A percentile compares a stretch with the other conserved stretches of the same genome.
Conservation (phyloP, 345 rosid species). For the Aurinia saxatilis region DNA sequence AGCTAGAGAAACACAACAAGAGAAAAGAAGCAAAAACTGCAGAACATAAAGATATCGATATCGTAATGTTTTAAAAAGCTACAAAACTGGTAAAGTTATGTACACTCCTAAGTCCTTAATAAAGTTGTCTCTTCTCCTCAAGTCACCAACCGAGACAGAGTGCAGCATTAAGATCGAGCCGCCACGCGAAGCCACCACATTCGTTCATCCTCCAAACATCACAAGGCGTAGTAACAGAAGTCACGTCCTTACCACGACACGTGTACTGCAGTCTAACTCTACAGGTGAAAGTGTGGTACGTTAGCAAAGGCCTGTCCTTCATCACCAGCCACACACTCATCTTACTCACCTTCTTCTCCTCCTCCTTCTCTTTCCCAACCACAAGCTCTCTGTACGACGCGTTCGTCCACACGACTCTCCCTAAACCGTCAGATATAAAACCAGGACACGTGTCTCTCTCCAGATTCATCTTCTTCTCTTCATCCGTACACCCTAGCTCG, state of each 20-base stretch:
- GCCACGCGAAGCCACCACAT: constrained; percentile 78
- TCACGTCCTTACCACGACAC: constrained; percentile 33
- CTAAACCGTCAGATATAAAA: constrained; percentile 54
- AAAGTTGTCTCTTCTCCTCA: too few species aligned
- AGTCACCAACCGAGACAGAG: constrained; percentile 34
- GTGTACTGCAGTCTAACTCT: constrained; percentile 56
- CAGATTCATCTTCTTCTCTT: constrained; percentile 42
- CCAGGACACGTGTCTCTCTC: constrained; percentile 74
- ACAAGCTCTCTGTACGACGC: constrained; percentile 51
- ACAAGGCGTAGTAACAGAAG: constrained; percentile 55
- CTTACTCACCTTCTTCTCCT: constrained; percentile 5
- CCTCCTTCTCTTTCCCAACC: constrained; percentile 7
- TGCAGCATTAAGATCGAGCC: constrained; percentile 68
- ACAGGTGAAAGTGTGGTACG: constrained; percentile 49
- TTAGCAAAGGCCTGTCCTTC: constrained; percentile 35
- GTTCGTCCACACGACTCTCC: constrained; percentile 67
- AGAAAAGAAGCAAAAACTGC: too few species aligned
- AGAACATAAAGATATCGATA: too few species aligned
- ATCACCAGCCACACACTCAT: constrained; percentile 54
- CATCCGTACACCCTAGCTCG: constrained; percentile 53
- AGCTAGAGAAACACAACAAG: too few species aligned
- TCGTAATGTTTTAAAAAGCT: too few species aligned
- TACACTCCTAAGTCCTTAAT: too few species aligned
- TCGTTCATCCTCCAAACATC: constrained; percentile 70
- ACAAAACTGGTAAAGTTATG: too few species aligned